Base-by-base conservation (phyloP, 2,329 filamentous ascomycete genomes). In the Seiridium cupressi region DNA sequence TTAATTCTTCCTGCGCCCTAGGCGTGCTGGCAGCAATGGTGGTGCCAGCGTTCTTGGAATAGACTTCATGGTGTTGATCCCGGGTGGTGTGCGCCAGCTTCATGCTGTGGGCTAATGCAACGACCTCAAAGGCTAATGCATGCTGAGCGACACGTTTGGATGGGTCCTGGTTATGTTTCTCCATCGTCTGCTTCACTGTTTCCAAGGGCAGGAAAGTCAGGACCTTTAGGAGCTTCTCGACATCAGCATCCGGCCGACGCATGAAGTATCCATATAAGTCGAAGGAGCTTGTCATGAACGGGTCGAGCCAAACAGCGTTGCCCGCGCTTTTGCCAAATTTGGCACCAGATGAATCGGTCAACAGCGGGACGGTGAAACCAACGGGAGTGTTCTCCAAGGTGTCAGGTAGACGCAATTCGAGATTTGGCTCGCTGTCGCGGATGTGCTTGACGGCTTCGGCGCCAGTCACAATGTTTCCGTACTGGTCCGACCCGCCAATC, bases 311-410 rank as follows among this genome's bases (percentile, higher is more conserved):
- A 42, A 99, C 77, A 2, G 94, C 93, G 73, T 98, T 98, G 34
- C 93, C 94, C 2, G 92, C 90, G 63, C 89, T 96, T 79, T 99
- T 99, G 56, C 95, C 95, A 68, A 98, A 93, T 75, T 99, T 99
- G 71, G 86, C 87, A 18, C 95, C 95, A 0, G 90, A 85, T 1
- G 91, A 82, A 57, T 94, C 93, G 0, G 93, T 97, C 44, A 99
- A 80, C 1, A 99, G 84, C 0, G 95, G 95, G 1, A 94, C 92
- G 0, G 95, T 98, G 66, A 99, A 89, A 6, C 95, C 95, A 62
- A 94, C 84, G 0, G 93, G 92, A 13, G 82, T 81, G 65, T 85
- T 74, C 4, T 79, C 69, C 66, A 78, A 75, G 40, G 73, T 76
- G 1, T 70, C 61, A 13, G 80, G 77, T 53, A 83, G 72, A 64